These are phyloP conservation scores for Chlamydomonas asymmetrica DNA, from an alignment of 139 green algal genomes.

Conservation along the genomic window DNA sequence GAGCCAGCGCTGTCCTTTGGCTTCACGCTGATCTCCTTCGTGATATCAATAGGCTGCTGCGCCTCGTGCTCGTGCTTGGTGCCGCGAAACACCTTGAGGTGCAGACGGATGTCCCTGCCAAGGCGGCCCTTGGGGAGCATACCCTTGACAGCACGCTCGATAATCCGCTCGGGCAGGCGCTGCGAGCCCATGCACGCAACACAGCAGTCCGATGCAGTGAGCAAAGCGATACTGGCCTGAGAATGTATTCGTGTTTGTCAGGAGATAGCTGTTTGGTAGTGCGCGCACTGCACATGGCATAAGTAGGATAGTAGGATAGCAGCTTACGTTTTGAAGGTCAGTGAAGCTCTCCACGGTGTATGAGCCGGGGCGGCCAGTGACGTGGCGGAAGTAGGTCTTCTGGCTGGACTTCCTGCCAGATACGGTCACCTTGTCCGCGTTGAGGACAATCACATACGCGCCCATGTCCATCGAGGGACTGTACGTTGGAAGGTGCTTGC, in stretches of 20 bases:
- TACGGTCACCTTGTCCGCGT: conserved; percentile 92
- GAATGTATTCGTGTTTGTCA: too few species aligned
- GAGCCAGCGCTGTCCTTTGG: conserved; percentile 32
- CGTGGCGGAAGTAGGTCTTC: conserved; percentile 91
- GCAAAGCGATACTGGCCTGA: too few species aligned
- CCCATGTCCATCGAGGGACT: conserved; percentile 96
- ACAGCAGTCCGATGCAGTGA: too few species aligned
- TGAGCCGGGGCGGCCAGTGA: conserved; percentile 79
- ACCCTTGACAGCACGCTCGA: conserved; percentile 95
- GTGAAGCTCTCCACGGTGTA: conserved; percentile 79
- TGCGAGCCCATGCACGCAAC: too few species aligned
- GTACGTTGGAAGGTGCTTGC: conserved; percentile 89
- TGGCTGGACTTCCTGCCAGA: conserved; percentile 85
- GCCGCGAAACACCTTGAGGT: conserved; percentile 95
- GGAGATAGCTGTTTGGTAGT: too few species aligned
- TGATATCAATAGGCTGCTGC: conserved; percentile 92
- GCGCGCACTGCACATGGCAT: too few species aligned
- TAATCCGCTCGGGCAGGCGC: conserved; percentile 95
- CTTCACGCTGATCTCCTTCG: conserved; percentile 69
- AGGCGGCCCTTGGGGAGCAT: conserved; percentile 97
- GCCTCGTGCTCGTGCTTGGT: conserved; percentile 88
- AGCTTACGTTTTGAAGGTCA: conserved; percentile 70
- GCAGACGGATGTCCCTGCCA: conserved; percentile 80
- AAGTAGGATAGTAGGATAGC: too few species aligned
- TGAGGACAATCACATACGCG: conserved; percentile 94